These are phyloP conservation scores for Globisporangium perplexum DNA, from an alignment of 352 stramenopile species.

Conservation along the genomic window DNA sequence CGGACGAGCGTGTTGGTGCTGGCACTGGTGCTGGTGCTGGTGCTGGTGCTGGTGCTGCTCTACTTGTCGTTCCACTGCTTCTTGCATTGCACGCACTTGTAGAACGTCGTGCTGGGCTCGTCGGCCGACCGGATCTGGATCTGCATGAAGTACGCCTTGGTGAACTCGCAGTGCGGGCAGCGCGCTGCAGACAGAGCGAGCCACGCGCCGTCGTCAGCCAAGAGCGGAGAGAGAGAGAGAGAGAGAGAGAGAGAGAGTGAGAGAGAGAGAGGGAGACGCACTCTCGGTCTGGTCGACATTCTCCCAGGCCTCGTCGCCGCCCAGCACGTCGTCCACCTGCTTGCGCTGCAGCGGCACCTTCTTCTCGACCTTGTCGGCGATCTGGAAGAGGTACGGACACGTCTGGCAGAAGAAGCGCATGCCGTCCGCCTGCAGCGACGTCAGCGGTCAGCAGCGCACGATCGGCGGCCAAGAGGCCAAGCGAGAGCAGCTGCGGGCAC, in stretches of 20 bases:
- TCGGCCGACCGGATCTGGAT: conserved; percentile 99
- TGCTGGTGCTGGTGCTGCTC: not conserved
- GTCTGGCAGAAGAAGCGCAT: conserved; percentile 90
- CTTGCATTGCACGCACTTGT: conserved; percentile 98
- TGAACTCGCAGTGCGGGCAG: conserved; percentile 94
- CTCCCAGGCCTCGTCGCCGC: conserved; percentile 96
- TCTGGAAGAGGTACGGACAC: conserved; percentile 87
- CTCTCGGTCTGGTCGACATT: conserved; percentile 97
- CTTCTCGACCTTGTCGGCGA: conserved; percentile 86
- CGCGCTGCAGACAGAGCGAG: conserved; percentile 34
- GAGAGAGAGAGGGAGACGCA: no score
- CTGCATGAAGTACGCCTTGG: conserved; percentile 99
- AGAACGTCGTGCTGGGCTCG: conserved; percentile 99
- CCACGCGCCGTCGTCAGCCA: not conserved
- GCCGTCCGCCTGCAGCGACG: conserved; percentile 52
- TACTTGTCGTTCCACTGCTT: conserved; percentile 95
- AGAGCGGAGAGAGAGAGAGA: no score
- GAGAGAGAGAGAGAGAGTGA: no score
- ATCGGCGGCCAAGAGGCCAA: no score
- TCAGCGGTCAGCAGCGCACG: conserved; percentile 3
- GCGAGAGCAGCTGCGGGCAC: conserved; percentile 5
- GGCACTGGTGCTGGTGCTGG: not conserved
- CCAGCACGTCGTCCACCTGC: conserved; percentile 98
- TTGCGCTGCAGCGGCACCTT: conserved; percentile 92
- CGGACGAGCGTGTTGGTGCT: no score